These are phyloP conservation scores for Candida corydali DNA, from an alignment of 805 yeast genomes.

Conservation along the genomic window DNA sequence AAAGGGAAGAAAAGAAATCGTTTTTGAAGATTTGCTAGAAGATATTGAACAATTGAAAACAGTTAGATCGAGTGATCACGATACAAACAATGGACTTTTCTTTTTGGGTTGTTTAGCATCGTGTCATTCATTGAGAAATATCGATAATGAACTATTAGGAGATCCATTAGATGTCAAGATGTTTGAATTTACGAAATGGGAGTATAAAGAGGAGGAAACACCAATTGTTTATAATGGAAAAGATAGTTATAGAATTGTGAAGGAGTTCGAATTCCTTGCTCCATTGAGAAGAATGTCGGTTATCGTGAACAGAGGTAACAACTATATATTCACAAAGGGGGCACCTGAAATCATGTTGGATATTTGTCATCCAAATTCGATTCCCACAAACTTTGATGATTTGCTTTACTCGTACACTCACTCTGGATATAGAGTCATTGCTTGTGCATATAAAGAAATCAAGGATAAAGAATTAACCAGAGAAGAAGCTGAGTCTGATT, in stretches of 20 bases:
- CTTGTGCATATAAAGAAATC: conserved; percentile 71
- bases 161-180: conserved; percentile 92
- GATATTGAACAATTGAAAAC: conserved; percentile 10
- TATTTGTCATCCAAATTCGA: conserved; percentile 64
- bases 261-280: conserved; percentile 79
- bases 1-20: conserved; percentile 34
- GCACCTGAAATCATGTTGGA: conserved; percentile 92
- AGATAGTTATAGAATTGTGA: conserved; percentile 26
- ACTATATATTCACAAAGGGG: conserved; percentile 68
- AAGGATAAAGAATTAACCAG: conserved; percentile 38
- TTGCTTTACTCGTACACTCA: conserved; percentile 83
- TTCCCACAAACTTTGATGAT: conserved; percentile 74
- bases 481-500: conserved; percentile 57
- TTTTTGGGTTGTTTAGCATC: conserved; percentile 53
- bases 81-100: conserved; percentile 25
- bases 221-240: conserved; percentile 13
- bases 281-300: conserved; percentile 89
- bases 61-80: conserved; percentile 13
- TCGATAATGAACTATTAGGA: conserved; percentile 80
- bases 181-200: conserved; percentile 87
- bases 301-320: conserved; percentile 35
- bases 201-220: conserved; percentile 56
- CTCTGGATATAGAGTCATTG: conserved; percentile 91
- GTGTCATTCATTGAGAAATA: conserved; percentile 81
- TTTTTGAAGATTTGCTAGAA: conserved; percentile 26